phyloP scores from a whole-genome alignment of 1,139 yeast species.

The Ogataea hybrid region DNA sequence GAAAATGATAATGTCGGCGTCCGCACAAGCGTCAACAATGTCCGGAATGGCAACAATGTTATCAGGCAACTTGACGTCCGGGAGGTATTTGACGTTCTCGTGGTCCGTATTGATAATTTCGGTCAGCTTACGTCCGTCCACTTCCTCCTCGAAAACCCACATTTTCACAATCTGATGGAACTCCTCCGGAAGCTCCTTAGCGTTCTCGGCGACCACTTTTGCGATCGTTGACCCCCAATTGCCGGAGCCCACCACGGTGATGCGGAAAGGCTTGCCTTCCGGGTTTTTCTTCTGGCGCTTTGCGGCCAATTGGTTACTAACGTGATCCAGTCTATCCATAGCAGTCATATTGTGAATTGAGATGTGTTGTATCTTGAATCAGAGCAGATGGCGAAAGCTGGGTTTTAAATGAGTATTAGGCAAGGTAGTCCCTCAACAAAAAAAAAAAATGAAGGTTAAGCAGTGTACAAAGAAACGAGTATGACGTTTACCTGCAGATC shows the following conservation, averaged over 20 bases:
- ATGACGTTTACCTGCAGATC: conserved; percentile 1
- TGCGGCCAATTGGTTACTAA: conserved; percentile 21
- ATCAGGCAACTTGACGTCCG: conserved; percentile 73
- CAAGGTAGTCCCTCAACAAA: background rate
- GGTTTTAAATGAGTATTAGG: background rate
- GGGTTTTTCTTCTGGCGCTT: conserved; percentile 26
- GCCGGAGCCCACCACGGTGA: conserved; percentile 74
- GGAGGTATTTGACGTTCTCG: conserved; percentile 87
- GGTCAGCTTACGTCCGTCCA: conserved; percentile 71
- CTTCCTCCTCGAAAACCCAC: conserved; percentile 92
- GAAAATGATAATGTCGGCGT: conserved; percentile 80
- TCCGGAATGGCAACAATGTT: conserved; percentile 87
- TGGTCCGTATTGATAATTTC: conserved; percentile 84
- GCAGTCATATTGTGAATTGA: conserved; percentile 23
- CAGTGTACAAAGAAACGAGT: background rate
- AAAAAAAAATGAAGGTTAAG: background rate
- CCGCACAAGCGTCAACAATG: conserved; percentile 65
- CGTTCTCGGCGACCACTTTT: conserved; percentile 86
- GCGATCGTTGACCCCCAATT: conserved; percentile 97
- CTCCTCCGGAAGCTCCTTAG: conserved; percentile 62
- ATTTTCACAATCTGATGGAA: conserved; percentile 72
- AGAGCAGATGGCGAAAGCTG: background rate
- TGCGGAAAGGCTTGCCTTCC: conserved; percentile 33
- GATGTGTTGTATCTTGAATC: background rate
- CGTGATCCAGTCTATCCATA: conserved; percentile 27